Base-by-base conservation (phyloP, 2,329 filamentous ascomycete genomes). In the Fusarium sp. region DNA sequence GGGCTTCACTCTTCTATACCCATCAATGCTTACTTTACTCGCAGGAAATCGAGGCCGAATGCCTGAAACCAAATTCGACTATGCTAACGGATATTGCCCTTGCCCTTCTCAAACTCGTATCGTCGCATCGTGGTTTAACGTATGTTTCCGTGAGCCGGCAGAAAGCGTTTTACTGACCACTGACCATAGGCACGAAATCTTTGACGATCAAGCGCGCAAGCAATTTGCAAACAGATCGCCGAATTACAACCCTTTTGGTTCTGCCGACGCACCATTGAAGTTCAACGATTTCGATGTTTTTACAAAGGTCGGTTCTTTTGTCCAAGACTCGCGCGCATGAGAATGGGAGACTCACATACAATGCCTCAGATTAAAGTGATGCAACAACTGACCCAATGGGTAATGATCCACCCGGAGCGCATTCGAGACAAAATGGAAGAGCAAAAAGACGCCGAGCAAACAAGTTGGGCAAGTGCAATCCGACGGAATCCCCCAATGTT, bases 101-200 rank as follows among this genome's bases (percentile, higher is more conserved):
- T 47, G 89, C 92, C 57, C 85, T 98, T 21, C 88, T 98, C 63
- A 98, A 98, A 86, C 94, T 92, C 78, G 90, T 98, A 51, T 98
- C 96, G 32, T 97, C 94, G 64, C 94, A 98, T 83, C 91, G 94
- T 69, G 94, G 94, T 69, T 84, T 98, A 49, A 97, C 92, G 94
- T 97, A 88, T 72, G 92, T 86, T 66, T 43, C 34, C 50, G 25
- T 25, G 41, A 47, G 20, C 14, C 14, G 54, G 53, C 47, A 40
- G 5, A 41, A 12, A 16, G 27, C 32, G 28, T 21, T 23, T 40
- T 50, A 47, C 62, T 73, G 43, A 70, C 69, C 23, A 25, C 23
- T 25, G 59, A 34, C 69, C 27, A 32, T 63, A 98, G 94, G 3
- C 88, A 86, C 55, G 94, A 97, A 5, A 90, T 96, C 50, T 97